A percentile compares a stretch with the other conserved stretches of the same genome.
Conservation (phyloP, 495 filamentous ascomycete species). For the Xylaria castorea region DNA sequence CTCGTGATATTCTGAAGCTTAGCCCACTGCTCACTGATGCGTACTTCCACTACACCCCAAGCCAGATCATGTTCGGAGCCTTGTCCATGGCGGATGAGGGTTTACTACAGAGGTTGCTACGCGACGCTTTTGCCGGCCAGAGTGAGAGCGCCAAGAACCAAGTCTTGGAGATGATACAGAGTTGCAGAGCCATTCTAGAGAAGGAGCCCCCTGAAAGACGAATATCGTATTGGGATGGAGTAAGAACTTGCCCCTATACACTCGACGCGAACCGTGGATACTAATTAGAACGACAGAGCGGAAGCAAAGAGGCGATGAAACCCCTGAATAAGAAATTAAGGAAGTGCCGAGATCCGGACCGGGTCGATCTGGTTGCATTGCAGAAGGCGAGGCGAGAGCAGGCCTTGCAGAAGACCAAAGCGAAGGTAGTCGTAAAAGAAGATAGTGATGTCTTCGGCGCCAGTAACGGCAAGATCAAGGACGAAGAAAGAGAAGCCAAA, state of each 20-base stretch:
- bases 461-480: slow-evolving; percentile 17
- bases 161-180: slow-evolving; percentile 54
- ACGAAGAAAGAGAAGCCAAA: slow-evolving; percentile 55
- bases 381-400: slow-evolving; percentile 57
- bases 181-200: slow-evolving; percentile 59
- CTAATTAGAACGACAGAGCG: slow-evolving; percentile 35
- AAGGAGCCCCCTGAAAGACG: slow-evolving; percentile 53
- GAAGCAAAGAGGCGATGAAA: slow-evolving; percentile 51
- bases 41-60: slow-evolving; percentile 95
- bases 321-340: slow-evolving; percentile 75
- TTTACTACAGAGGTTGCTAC: slow-evolving; percentile 74
- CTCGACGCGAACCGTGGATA: neutral
- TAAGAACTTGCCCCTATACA: slow-evolving; percentile 32
- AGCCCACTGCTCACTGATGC: slow-evolving; percentile 86
- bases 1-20: slow-evolving; percentile 75
- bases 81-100: slow-evolving; percentile 76
- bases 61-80: slow-evolving; percentile 88
- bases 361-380: slow-evolving; percentile 64
- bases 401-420: slow-evolving; percentile 51
- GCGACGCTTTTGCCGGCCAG: slow-evolving; percentile 64
- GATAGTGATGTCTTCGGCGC: slow-evolving; percentile 53
- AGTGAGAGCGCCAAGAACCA: slow-evolving; percentile 49
- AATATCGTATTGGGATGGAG: slow-evolving; percentile 50
- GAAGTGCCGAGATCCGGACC: slow-evolving; percentile 77
- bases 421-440: slow-evolving; percentile 47